Evolutionary conservation across 192 early-diverging fungal species (phyloP).

Genomic region (Coemansia biformis): DNA sequence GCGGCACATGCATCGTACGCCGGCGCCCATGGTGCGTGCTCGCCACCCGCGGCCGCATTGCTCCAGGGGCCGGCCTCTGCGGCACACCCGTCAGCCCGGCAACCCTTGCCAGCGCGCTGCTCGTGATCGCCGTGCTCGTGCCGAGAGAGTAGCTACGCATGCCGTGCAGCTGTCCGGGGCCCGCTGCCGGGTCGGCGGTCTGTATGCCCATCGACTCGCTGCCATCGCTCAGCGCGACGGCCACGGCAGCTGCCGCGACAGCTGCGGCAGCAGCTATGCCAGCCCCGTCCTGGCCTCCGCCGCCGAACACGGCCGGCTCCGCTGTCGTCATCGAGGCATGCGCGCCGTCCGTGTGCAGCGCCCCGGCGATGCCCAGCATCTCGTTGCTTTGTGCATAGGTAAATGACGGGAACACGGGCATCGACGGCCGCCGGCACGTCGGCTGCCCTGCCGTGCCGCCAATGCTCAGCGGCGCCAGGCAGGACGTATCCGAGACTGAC

Average conservation of each 20-base stretch:
- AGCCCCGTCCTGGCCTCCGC: constrained; percentile 3
- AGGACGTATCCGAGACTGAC: constrained; percentile 7
- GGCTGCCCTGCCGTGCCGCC: neutral
- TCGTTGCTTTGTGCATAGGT: constrained; percentile 17
- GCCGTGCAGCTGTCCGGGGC: neutral
- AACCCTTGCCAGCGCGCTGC: neutral
- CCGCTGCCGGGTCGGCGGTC: constrained; percentile 1
- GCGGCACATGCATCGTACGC: constrained; percentile 47
- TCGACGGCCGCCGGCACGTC: constrained; percentile 40
- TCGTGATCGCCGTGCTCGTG: constrained; percentile 1
- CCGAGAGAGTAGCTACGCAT: constrained; percentile 24
- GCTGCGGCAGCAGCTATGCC: constrained; percentile 15
- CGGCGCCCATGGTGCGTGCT: constrained; percentile 15
- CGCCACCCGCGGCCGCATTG: neutral
- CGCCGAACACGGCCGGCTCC: constrained; percentile 6
- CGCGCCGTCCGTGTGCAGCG: constrained; percentile 1
- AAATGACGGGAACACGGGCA: constrained; percentile 45
- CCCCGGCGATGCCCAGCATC: constrained; percentile 17
- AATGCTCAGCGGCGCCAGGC: constrained; percentile 22
- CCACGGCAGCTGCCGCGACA: constrained; percentile 32
- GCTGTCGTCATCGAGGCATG: constrained; percentile 5
- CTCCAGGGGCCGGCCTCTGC: neutral
- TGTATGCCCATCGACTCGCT: constrained; percentile 11
- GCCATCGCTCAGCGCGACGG: constrained; percentile 18
- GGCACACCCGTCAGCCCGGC: neutral